Evolutionary conservation across 306 rosid species (phyloP), one percentile per base, ranked within the genome.

Genomic region (Acacia melanoxylon): DNA sequence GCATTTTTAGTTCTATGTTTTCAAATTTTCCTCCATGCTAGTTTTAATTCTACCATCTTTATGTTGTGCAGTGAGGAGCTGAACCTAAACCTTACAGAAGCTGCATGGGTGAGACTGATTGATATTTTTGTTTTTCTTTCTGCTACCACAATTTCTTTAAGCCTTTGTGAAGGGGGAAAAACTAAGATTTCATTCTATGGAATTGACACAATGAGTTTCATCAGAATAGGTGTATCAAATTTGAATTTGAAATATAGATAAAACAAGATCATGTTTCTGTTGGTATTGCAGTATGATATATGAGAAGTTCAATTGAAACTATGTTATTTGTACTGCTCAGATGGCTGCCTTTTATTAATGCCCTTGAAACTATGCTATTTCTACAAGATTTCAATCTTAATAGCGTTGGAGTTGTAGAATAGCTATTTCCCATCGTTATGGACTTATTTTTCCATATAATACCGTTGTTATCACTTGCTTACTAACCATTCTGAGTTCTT

Each of bases 31-130:
- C 2, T 29, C 52, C 65, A 22, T 35, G 65, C 70, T 80, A 77
- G 81, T 80, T 80, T 84, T 86, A 83, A 83, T 65, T 66, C n/a
- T 77, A 83, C 46, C 59, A 27, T 81, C 58, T 63, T 46, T 82
- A 10, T 84, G 68, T 77, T 72, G 45, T 91, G 94, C 89, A 95
- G 98, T 82, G 96, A 95, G 90, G 98, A 93, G 92, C 88, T 95
- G 87, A 62, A 90, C 88, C 90, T 95, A 65, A 93, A 95, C 89
- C 86, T 95, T 86, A 89, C 96, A 13, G 98, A 93, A 88, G 98
- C 98, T 52, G 98, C 98, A 11, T 93, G 98, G 99, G 98, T 95
- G 89, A 89, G 92, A 78, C 83, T 68, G 42, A 29, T 45, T 31
- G 10, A 59, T 61, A 7, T 48, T 31, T 80, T 42, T 80, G 40